Evolutionary conservation across 2,329 filamentous ascomycete genomes (phyloP).

Genomic region (Stachybotrys echinatus): DNA sequence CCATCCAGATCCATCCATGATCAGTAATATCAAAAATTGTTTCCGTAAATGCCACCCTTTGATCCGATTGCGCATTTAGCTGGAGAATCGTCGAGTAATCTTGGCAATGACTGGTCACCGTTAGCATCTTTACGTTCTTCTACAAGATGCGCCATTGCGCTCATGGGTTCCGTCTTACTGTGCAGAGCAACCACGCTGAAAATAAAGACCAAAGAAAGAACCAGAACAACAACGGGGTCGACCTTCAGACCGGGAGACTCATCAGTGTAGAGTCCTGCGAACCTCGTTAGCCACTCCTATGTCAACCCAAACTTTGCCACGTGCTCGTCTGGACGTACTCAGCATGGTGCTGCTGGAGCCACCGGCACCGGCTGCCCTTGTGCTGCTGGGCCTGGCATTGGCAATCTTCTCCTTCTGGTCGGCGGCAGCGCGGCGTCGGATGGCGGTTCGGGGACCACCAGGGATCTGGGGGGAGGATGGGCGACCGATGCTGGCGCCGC

Average conservation of each 20-base stretch:
- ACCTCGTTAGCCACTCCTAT: neutral
- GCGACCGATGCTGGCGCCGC: conserved; percentile 67
- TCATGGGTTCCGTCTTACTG: conserved; percentile 55
- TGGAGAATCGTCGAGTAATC: conserved; percentile 81
- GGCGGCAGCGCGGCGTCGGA: conserved; percentile 89
- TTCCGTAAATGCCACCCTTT: neutral
- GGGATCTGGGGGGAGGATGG: conserved; percentile 84
- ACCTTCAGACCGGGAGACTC: conserved; percentile 97
- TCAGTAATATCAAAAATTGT: too few species aligned
- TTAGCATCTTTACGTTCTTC: conserved; percentile 11
- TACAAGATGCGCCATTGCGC: neutral
- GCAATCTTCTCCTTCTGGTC: conserved; percentile 97
- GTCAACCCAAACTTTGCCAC: neutral
- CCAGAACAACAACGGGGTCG: conserved; percentile 94
- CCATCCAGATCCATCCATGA: neutral
- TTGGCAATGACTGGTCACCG: conserved; percentile 76
- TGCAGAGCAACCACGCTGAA: conserved; percentile 97
- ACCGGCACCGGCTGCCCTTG: conserved; percentile 86
- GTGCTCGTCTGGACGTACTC: conserved; percentile 58
- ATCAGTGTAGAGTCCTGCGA: conserved; percentile 72
- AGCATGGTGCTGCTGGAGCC: conserved; percentile 98
- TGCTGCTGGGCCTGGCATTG: conserved; percentile 89
- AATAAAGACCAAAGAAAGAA: conserved; percentile 95
- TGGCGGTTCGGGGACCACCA: conserved; percentile 89
- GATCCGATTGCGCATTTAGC: conserved; percentile 31